Percentiles rank a stretch among this genome's conserved stretches.
These are phyloP conservation scores for Rhododendron molle DNA, from an alignment of 148 eudicot species.

Conservation along the genomic window DNA sequence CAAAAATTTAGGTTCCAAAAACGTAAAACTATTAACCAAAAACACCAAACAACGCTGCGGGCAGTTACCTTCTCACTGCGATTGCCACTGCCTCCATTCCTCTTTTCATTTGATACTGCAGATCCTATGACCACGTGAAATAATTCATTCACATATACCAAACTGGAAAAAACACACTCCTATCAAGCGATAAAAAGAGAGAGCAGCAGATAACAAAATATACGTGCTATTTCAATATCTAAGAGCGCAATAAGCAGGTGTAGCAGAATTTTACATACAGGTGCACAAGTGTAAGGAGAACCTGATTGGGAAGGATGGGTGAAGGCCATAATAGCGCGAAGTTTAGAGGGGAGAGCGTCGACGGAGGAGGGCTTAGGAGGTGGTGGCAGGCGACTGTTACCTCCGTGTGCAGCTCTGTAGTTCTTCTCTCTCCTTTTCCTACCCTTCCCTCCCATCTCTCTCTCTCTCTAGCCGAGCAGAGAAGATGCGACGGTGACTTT, in stretches of 20 bases:
- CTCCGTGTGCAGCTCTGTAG: slow-evolving; percentile 78
- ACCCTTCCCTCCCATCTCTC: slow-evolving; percentile 74
- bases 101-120: slow-evolving; percentile 13
- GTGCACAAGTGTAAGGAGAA: slow-evolving; percentile 5
- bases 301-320: slow-evolving; percentile 12
- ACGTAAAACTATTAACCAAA: neutral
- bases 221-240: neutral
- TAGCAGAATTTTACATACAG: neutral
- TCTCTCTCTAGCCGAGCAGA: neutral
- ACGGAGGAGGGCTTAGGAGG: slow-evolving; percentile 63
- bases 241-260: neutral
- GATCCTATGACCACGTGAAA: slow-evolving; percentile 13
- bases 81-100: neutral
- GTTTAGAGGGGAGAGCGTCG: slow-evolving; percentile 72
- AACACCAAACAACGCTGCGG: neutral
- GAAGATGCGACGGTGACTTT: neutral
- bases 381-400: slow-evolving; percentile 57
- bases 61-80: slow-evolving; percentile 10
- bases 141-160: neutral
- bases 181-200: neutral
- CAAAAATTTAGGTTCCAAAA: neutral
- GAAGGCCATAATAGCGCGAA: slow-evolving; percentile 56
- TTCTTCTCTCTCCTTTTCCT: slow-evolving; percentile 75
- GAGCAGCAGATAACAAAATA: neutral
- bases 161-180: neutral